phyloP scores from a whole-genome alignment of 1,284 basidiomycete genomes.

The Cutaneotrichosporon cutaneum region DNA sequence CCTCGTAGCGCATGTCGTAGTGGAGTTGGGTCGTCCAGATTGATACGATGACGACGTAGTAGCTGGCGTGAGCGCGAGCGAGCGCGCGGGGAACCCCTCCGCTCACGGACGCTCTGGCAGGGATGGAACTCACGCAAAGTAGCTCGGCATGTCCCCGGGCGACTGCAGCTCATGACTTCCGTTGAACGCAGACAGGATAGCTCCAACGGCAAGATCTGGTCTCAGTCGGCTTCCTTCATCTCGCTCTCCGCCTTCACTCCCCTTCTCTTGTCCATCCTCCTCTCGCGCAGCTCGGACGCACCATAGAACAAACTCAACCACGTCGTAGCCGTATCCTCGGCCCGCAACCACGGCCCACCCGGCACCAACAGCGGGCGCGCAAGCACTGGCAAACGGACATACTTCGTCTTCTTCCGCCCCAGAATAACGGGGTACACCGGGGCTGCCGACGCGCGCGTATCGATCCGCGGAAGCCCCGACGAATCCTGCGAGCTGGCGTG shows the following conservation, averaged over 20 bases:
- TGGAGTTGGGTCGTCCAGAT: conserved; percentile 38
- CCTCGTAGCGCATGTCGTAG: conserved; percentile 38
- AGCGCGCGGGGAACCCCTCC: too few species aligned
- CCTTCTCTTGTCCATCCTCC: too few species aligned
- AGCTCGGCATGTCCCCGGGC: background rate
- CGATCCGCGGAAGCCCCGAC: background rate
- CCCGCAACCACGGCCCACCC: background rate
- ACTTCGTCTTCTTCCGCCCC: background rate
- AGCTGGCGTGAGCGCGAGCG: background rate
- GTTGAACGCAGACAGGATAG: conserved; percentile 2
- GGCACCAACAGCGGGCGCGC: background rate
- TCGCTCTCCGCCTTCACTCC: too few species aligned
- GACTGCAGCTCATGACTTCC: conserved; percentile 1
- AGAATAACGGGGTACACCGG: background rate
- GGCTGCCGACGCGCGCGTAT: background rate
- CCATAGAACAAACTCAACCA: conserved; percentile 4
- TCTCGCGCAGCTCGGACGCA: too few species aligned
- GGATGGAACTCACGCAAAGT: conserved; percentile 8
- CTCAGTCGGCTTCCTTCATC: too few species aligned
- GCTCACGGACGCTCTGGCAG: too few species aligned
- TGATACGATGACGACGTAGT: background rate
- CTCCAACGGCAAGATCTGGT: background rate
- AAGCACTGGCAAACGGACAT: background rate
- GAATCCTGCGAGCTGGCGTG: too few species aligned
- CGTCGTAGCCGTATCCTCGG: background rate